These are phyloP conservation scores for Oehlia diaphana DNA, from an alignment of 192 early-diverging fungal genomes.

Conservation along the genomic window DNA sequence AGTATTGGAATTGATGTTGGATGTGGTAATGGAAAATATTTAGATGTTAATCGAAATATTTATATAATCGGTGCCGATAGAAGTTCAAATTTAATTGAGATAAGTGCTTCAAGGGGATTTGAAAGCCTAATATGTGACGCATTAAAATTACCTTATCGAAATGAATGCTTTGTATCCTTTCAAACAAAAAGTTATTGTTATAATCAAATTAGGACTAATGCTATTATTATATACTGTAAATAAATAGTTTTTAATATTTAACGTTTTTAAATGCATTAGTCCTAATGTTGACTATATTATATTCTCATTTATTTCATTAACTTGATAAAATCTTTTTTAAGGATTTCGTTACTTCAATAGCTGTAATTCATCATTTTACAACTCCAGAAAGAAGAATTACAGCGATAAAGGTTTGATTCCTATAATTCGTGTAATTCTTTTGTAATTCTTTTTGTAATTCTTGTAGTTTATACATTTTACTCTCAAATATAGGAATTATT, in stretches of 20 bases:
- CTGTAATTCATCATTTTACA: slow-evolving; percentile 94
- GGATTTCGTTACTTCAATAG: slow-evolving; percentile 96
- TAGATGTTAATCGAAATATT: slow-evolving; percentile 83
- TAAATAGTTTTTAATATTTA: too few relatives aligned
- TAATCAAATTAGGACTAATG: too few relatives aligned
- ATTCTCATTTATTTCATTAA: neutral
- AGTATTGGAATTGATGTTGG: slow-evolving; percentile 93
- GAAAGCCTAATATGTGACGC: slow-evolving; percentile 86
- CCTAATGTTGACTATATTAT: too few relatives aligned
- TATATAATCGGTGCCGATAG: slow-evolving; percentile 86
- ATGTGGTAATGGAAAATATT: slow-evolving; percentile 98
- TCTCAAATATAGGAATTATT: slow-evolving; percentile 65
- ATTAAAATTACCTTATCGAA: slow-evolving; percentile 72
- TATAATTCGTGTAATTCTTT: neutral
- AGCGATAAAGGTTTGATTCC: slow-evolving; percentile 59
- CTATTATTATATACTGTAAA: too few relatives aligned
- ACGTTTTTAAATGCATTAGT: too few relatives aligned
- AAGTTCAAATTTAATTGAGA: slow-evolving; percentile 76
- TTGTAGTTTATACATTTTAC: neutral
- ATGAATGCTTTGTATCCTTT: slow-evolving; percentile 65
- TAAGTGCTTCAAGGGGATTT: slow-evolving; percentile 68
- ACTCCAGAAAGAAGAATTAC: slow-evolving; percentile 66
- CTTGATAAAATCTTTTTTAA: slow-evolving; percentile 28
- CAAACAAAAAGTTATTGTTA: neutral
- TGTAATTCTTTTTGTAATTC: neutral